phyloP scores from a whole-genome alignment of 495 filamentous ascomycete species.

The Penicillium subrubescens region DNA sequence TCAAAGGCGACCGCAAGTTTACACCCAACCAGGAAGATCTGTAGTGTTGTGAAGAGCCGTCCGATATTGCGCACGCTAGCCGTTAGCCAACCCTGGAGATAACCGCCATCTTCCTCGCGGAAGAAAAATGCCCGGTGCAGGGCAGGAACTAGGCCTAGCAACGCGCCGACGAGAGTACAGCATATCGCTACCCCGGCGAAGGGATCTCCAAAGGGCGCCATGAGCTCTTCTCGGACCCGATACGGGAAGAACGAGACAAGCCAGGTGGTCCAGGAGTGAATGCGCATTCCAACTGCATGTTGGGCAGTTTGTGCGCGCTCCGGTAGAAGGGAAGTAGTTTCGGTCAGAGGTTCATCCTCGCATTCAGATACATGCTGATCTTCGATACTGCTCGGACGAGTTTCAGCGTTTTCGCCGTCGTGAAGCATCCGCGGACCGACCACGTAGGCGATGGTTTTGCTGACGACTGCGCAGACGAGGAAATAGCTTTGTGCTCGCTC shows the following conservation, averaged over 20 bases:
- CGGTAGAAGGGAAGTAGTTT: conserved; percentile 35
- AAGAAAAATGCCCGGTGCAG: neutral
- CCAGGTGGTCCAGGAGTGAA: conserved; percentile 1
- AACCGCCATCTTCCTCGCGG: neutral
- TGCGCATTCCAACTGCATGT: conserved; percentile 10
- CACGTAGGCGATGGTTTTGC: conserved; percentile 64
- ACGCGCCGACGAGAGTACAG: neutral
- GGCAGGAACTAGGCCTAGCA: neutral
- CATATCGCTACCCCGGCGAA: neutral
- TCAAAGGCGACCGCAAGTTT: neutral
- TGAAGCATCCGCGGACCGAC: conserved; percentile 59
- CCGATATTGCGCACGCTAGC: neutral
- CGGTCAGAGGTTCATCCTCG: conserved; percentile 41
- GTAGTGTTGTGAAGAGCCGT: neutral
- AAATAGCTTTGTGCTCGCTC: conserved; percentile 71
- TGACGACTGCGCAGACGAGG: conserved; percentile 64
- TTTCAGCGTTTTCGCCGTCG: conserved; percentile 22
- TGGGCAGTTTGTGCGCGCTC: neutral
- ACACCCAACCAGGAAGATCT: neutral
- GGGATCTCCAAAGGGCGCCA: neutral
- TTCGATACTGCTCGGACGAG: conserved; percentile 7
- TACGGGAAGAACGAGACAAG: conserved; percentile 13
- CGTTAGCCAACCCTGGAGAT: neutral
- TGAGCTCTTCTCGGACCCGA: neutral
- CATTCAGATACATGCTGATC: conserved; percentile 13